Conservation (phyloP, 2,329 filamentous ascomycete species). For the Trichophyton equinum region DNA sequence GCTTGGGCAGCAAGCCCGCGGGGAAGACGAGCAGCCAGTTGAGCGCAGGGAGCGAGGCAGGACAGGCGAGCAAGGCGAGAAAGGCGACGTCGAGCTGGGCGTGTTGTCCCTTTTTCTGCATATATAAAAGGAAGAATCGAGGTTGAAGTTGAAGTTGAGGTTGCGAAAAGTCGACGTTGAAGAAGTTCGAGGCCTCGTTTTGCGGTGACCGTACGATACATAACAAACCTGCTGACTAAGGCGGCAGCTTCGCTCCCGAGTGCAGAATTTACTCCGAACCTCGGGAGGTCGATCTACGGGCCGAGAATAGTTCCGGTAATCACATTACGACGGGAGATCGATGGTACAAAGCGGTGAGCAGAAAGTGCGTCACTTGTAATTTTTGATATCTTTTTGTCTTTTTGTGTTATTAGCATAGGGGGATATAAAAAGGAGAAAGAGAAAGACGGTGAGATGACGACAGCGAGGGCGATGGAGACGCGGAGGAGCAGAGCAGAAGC, state of each 20-base stretch:
- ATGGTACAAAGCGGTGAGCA: background rate
- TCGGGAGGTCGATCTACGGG: background rate
- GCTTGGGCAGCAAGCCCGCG: constrained; percentile 2
- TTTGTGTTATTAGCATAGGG: no score
- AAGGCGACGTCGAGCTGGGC: background rate
- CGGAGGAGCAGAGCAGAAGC: background rate
- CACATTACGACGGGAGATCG: background rate
- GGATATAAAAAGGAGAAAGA: background rate
- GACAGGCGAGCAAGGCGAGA: background rate
- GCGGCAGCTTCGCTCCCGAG: background rate
- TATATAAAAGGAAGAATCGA: background rate
- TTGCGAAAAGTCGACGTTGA: background rate
- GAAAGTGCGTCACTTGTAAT: background rate
- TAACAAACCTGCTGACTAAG: background rate
- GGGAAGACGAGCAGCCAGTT: background rate
- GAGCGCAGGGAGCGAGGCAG: background rate
- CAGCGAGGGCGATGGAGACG: background rate
- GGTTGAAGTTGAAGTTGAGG: constrained; percentile 7
- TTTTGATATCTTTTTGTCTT: background rate
- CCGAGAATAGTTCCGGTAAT: background rate
- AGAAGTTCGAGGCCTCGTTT: background rate
- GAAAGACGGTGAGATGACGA: background rate
- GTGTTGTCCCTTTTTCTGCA: background rate
- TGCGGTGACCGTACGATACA: background rate
- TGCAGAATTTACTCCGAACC: no score